These are phyloP conservation scores for Sclerotinia glacialis DNA, from an alignment of 2,329 filamentous ascomycete species.

Conservation along the genomic window DNA sequence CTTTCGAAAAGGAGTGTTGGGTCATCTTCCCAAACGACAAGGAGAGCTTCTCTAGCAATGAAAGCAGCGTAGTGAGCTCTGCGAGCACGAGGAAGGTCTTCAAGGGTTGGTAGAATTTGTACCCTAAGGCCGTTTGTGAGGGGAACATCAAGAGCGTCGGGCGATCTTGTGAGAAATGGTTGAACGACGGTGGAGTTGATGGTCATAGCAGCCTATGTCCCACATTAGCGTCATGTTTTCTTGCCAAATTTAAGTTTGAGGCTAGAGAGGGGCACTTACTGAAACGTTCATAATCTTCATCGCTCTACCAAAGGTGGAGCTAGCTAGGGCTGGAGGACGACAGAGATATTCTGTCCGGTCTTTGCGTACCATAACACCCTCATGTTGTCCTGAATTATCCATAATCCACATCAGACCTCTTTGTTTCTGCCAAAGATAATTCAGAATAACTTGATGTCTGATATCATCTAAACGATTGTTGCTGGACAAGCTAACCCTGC, in stretches of 20 bases:
- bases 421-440: slow-evolving; percentile 78
- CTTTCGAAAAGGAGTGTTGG: slow-evolving; percentile 66
- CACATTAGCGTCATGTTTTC: neutral
- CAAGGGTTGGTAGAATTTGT: slow-evolving; percentile 70
- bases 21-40: slow-evolving; percentile 83
- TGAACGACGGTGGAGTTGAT: slow-evolving; percentile 77
- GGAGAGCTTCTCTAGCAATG: slow-evolving; percentile 64
- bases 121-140: slow-evolving; percentile 73
- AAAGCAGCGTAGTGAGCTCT: slow-evolving; percentile 82
- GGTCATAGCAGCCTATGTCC: slow-evolving; percentile 67
- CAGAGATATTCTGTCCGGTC: slow-evolving; percentile 67
- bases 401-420: slow-evolving; percentile 71
- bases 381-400: slow-evolving; percentile 63
- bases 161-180: slow-evolving; percentile 70
- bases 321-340: slow-evolving; percentile 62
- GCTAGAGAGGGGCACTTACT: slow-evolving; percentile 44
- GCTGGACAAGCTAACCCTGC: slow-evolving; percentile 16
- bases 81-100: slow-evolving; percentile 66
- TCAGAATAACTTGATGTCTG: slow-evolving; percentile 80
- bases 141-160: slow-evolving; percentile 71
- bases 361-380: slow-evolving; percentile 72
- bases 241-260: neutral
- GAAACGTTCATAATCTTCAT: slow-evolving; percentile 68
- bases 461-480: slow-evolving; percentile 58
- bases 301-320: slow-evolving; percentile 61